Evolutionary conservation across 2,329 filamentous ascomycete genomes (phyloP).

Genomic region (Aspergillus caelatus): DNA sequence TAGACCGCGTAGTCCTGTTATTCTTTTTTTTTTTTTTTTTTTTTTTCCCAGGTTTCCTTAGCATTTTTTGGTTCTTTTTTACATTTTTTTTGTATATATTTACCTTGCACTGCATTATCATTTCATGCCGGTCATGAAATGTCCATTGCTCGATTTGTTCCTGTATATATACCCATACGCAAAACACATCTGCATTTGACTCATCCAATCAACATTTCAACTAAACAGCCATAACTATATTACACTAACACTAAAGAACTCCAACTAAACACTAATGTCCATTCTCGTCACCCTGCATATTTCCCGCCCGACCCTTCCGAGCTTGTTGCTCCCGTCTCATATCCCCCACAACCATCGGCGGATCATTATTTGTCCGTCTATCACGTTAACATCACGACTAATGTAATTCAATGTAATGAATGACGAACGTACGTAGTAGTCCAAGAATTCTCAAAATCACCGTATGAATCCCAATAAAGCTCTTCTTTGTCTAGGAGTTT

Average conservation of each 20-base stretch:
- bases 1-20: no score
- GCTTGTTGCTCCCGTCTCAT: neutral
- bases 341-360: neutral
- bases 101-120: neutral
- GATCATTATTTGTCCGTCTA: neutral
- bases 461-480: neutral
- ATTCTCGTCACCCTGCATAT: neutral
- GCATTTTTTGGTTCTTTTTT: neutral
- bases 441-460: conserved; percentile 10
- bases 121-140: neutral
- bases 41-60: neutral
- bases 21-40: no score
- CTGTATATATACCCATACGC: neutral
- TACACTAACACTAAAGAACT: neutral
- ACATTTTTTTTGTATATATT: neutral
- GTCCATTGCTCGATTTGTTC: neutral
- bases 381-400: neutral
- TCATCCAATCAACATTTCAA: neutral
- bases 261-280: neutral
- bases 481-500: conserved; percentile 1
- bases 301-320: neutral
- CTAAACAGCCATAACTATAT: neutral
- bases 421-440: conserved; percentile 1
- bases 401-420: neutral
- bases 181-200: neutral